Percentiles rank a stretch among this genome's conserved stretches.
Conservation (phyloP, 345 rosid genomes). For the Arabidopsis thaliana region TAIR10.1 NC_003074.8:9875501-9876000, state of each 20-base stretch:
- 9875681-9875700: slow-evolving; percentile 48
- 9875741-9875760: neutral
- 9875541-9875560: slow-evolving; percentile 30
- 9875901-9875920: slow-evolving; percentile 44
- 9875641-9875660: slow-evolving; percentile 15
- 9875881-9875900: slow-evolving; percentile 35
- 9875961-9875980: slow-evolving; percentile 5
- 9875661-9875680: slow-evolving; percentile 37
- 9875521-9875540: slow-evolving; percentile 24
- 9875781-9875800: neutral
- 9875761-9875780: neutral
- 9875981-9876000: slow-evolving; percentile 29
- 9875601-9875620: slow-evolving; percentile 8
- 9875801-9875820: neutral
- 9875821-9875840: neutral
- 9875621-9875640: neutral
- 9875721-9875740: slow-evolving; percentile 30
- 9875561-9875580: slow-evolving; percentile 44
- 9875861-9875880: neutral
- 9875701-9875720: slow-evolving; percentile 35
- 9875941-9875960: slow-evolving; percentile 41
- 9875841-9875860: neutral
- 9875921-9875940: slow-evolving; percentile 44
- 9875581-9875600: slow-evolving; percentile 28
- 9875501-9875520: neutral